A percentile compares a stretch with the other conserved stretches of the same genome.
These are phyloP conservation scores for Yarrowia galli DNA, from an alignment of 1,139 yeast species.

Conservation along the genomic window DNA sequence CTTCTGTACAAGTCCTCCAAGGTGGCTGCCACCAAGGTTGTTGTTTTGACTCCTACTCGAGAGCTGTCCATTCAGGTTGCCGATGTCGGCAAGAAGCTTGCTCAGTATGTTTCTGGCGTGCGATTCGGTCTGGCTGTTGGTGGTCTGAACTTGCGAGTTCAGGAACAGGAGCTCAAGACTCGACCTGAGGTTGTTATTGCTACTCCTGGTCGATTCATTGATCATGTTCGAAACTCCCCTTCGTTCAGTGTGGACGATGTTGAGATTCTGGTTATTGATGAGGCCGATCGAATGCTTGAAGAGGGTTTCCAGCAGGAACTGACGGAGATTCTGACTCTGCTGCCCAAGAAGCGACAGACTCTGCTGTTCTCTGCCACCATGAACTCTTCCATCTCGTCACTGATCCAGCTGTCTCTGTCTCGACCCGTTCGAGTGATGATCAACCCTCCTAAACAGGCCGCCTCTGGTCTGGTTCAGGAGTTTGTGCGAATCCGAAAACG, in stretches of 20 bases:
- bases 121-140: conserved; percentile 95
- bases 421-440: conserved; percentile 95
- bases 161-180: conserved; percentile 88
- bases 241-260: conserved; percentile 89
- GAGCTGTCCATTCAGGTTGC: conserved; percentile 95
- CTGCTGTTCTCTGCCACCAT: conserved; percentile 95
- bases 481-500: conserved; percentile 93
- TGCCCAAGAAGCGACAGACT: conserved; percentile 93
- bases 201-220: conserved; percentile 96
- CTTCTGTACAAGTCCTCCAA: conserved; percentile 85
- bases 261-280: conserved; percentile 92
- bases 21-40: conserved; percentile 84
- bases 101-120: conserved; percentile 74
- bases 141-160: conserved; percentile 92
- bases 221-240: conserved; percentile 93
- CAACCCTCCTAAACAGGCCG: conserved; percentile 94
- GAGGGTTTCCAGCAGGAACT: conserved; percentile 97
- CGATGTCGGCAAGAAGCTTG: conserved; percentile 89
- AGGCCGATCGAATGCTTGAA: conserved; percentile 98
- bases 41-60: conserved; percentile 94
- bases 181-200: conserved; percentile 97
- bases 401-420: conserved; percentile 84
- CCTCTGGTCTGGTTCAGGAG: conserved; percentile 85
- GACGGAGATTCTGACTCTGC: conserved; percentile 82
- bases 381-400: conserved; percentile 89